Evolutionary conservation across 75 land plant genomes (phyloP).

Genomic region (Picea glauca): DNA sequence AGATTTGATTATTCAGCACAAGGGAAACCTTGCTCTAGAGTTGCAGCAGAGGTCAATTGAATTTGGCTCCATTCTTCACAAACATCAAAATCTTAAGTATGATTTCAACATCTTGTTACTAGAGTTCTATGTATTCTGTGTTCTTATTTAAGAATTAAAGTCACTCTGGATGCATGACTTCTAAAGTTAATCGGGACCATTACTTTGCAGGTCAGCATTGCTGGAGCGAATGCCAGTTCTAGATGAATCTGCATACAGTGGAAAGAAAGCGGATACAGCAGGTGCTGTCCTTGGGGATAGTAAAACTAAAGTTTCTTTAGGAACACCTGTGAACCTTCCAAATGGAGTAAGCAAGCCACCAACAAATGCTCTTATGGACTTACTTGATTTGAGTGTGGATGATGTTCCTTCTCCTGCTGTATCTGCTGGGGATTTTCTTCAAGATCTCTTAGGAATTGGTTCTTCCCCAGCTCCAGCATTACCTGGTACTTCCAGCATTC

Average conservation of each 20-base stretch:
- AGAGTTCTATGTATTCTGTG: slow-evolving; percentile 76
- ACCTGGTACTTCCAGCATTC: slow-evolving; percentile 28
- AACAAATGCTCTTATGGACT: slow-evolving; percentile 68
- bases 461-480: slow-evolving; percentile 30
- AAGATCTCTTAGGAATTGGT: slow-evolving; percentile 67
- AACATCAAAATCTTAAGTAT: slow-evolving; percentile 83
- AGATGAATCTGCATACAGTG: slow-evolving; percentile 69
- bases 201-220: slow-evolving; percentile 60
- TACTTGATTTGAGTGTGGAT: slow-evolving; percentile 83
- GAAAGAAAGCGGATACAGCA: slow-evolving; percentile 58
- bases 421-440: slow-evolving; percentile 70
- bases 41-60: slow-evolving; percentile 95
- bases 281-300: slow-evolving; percentile 18
- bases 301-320: slow-evolving; percentile 21
- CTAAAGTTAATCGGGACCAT: background rate
- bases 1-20: slow-evolving; percentile 52
- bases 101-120: slow-evolving; percentile 52
- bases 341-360: slow-evolving; percentile 75
- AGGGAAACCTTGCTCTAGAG: slow-evolving; percentile 74
- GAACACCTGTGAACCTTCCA: slow-evolving; percentile 43
- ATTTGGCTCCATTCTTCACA: slow-evolving; percentile 74
- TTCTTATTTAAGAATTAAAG: slow-evolving; percentile 53
- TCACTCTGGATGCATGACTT: background rate
- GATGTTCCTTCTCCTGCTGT: slow-evolving; percentile 53
- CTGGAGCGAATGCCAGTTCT: slow-evolving; percentile 94